Evolutionary conservation across 768 basidiomycete genomes (phyloP).

Genomic region (Lactarius hengduanensis): DNA sequence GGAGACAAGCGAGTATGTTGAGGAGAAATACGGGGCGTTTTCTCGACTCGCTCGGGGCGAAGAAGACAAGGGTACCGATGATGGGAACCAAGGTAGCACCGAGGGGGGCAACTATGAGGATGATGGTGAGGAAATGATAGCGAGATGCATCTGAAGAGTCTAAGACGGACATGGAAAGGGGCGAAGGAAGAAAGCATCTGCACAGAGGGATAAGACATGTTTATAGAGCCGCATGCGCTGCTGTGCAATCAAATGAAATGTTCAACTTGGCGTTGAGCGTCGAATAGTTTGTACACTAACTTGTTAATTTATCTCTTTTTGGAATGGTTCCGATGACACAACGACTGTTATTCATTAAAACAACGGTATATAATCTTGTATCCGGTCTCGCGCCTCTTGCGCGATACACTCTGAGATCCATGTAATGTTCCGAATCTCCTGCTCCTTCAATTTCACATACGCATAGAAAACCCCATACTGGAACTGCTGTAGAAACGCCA

Average conservation of each 20-base stretch:
- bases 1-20: constrained; percentile 27
- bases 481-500: constrained; percentile 95
- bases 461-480: constrained; percentile 91
- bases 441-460: constrained; percentile 90
- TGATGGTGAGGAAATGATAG: constrained; percentile 18
- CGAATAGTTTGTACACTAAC: background rate
- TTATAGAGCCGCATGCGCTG: background rate
- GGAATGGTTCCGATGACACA: background rate
- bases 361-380: constrained; percentile 92
- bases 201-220: background rate
- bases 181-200: background rate
- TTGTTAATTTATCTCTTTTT: background rate
- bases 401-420: constrained; percentile 99
- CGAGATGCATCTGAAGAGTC: background rate
- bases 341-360: constrained; percentile 48
- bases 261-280: background rate
- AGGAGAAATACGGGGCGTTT: constrained; percentile 28
- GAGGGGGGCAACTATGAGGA: constrained; percentile 27
- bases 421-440: constrained; percentile 83
- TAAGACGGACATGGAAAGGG: constrained; percentile 15
- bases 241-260: background rate
- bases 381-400: constrained; percentile 92
- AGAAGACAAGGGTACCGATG: constrained; percentile 24
- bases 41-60: constrained; percentile 21
- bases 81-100: constrained; percentile 25